Base-by-base conservation (phyloP, 2,329 filamentous ascomycete species). In the Pestalotiopsis sp. region DNA sequence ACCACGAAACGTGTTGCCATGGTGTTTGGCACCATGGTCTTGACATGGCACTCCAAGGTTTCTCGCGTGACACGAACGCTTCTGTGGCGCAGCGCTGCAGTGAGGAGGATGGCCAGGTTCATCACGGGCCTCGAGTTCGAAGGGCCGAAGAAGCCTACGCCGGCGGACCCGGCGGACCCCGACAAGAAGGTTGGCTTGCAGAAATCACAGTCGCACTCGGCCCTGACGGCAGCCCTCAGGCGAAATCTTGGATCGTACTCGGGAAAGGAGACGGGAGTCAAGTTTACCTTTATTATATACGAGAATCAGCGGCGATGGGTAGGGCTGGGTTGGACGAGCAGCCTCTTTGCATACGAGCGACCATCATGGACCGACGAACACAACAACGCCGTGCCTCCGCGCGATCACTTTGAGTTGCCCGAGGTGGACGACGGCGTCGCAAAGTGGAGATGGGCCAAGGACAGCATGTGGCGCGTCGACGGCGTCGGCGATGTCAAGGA, bases 291-390 rank as follows among this genome's bases (percentile, higher is more conserved):
- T 72, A 95, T 96, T 62, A 86, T 99, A 2, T 98, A 95, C 76
- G 96, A 99, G 79, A 99, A 99, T 75, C 96, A 99, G 80, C 89
- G 96, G 57, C 89, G 96, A 66, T 99, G 96, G 96, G 83, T 99
- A 4, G 95, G 95, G 1, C 87, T 99, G 13, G 96, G 96, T 0
- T 99, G 96, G 95, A 98, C 96, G 0, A 92, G 92, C 2, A 97
- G 91, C 52, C 84, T 99, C 70, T 94, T 99, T 72, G 91, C 94
- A 0, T 97, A 98, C 75, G 96, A 99, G 78, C 88, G 96, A 57
- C 88, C 92, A 1, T 87, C 95, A 0, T 99, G 96, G 95, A 98
- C 96, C 0, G 96, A 99, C 79, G 96, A 99, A 80, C 94, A 98
- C 78, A 89, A 97, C 67, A 97, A 97, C 70, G 78, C 91, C 0